A percentile compares a stretch with the other conserved stretches of the same genome.
Evolutionary conservation across 495 filamentous ascomycete genomes (phyloP).

Genomic region (Penicillium simplicissimum): DNA sequence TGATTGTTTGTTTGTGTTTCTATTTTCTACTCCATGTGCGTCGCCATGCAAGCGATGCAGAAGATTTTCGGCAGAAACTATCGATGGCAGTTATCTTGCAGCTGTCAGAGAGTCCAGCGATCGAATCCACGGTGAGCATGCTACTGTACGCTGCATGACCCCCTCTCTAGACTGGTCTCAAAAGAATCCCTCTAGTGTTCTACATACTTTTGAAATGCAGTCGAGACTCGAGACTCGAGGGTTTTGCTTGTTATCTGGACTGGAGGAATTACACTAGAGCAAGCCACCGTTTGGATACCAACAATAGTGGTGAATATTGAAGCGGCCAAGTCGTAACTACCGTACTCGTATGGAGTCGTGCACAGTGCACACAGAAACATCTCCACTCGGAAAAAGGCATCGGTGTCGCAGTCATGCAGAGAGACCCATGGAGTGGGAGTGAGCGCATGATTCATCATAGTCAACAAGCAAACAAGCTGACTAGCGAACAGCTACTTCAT

Average conservation of each 20-base stretch:
- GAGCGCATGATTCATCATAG: background rate
- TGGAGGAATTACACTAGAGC: constrained; percentile 13
- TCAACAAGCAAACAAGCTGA: background rate
- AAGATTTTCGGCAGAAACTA: background rate
- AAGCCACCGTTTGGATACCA: constrained; percentile 18
- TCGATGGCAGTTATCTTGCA: background rate
- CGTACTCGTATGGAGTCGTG: constrained; percentile 5
- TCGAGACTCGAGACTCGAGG: background rate
- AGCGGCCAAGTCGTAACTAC: background rate
- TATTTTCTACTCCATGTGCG: constrained; percentile 4
- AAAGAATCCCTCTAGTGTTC: background rate
- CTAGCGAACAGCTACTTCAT: background rate
- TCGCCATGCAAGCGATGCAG: constrained; percentile 3
- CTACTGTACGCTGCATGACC: background rate
- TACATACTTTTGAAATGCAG: background rate
- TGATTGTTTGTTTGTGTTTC: constrained; percentile 2
- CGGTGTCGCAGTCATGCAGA: constrained; percentile 10
- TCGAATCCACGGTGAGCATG: constrained; percentile 2
- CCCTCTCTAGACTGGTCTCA: background rate
- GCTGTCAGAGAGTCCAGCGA: background rate
- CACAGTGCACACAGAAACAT: constrained; percentile 1
- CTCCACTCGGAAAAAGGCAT: constrained; percentile 6
- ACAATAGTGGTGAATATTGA: constrained; percentile 12
- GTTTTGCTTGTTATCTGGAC: background rate
- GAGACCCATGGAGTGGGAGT: constrained; percentile 4